Evolutionary conservation across 2,329 filamentous ascomycete genomes (phyloP).

Genomic region (Sclerotinia spermophila): DNA sequence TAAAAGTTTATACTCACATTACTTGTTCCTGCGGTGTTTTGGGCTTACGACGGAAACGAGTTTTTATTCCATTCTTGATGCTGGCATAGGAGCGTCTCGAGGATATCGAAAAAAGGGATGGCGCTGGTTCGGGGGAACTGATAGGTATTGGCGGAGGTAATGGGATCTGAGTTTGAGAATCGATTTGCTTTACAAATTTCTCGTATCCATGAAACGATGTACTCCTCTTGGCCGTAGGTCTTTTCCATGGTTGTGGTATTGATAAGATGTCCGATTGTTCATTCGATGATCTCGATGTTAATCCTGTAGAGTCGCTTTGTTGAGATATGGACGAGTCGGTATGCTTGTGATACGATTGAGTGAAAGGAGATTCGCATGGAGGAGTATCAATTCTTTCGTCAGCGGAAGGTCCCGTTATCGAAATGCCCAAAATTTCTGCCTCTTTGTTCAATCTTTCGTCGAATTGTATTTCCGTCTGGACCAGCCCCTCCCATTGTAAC

Average conservation of each 20-base stretch:
- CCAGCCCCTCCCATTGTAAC: slow-evolving; percentile 29
- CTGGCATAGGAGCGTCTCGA: slow-evolving; percentile 31
- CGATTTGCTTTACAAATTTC: slow-evolving; percentile 31
- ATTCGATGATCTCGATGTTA: slow-evolving; percentile 33
- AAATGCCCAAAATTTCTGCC: slow-evolving; percentile 34
- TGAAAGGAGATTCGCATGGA: slow-evolving; percentile 29
- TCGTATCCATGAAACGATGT: slow-evolving; percentile 36
- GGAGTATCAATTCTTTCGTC: slow-evolving; percentile 22
- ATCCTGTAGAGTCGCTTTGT: slow-evolving; percentile 30
- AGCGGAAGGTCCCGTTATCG: slow-evolving; percentile 24
- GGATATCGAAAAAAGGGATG: slow-evolving; percentile 35
- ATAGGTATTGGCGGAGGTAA: slow-evolving; percentile 16
- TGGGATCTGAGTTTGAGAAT: slow-evolving; percentile 21
- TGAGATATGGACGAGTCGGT: slow-evolving; percentile 32
- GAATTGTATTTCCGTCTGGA: slow-evolving; percentile 29
- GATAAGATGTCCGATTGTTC: slow-evolving; percentile 19
- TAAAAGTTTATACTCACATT: slow-evolving; percentile 28
- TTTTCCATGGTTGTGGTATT: slow-evolving; percentile 21
- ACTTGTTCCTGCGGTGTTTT: slow-evolving; percentile 22
- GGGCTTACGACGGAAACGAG: slow-evolving; percentile 26
- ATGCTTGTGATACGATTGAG: slow-evolving; percentile 28
- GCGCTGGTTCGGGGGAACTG: slow-evolving; percentile 27
- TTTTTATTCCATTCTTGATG: slow-evolving; percentile 33
- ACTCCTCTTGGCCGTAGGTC: slow-evolving; percentile 25
- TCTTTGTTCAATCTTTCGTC: slow-evolving; percentile 31